phyloP scores from a whole-genome alignment of 176 grass and related monocot species.

The Ensete glaucum region DNA sequence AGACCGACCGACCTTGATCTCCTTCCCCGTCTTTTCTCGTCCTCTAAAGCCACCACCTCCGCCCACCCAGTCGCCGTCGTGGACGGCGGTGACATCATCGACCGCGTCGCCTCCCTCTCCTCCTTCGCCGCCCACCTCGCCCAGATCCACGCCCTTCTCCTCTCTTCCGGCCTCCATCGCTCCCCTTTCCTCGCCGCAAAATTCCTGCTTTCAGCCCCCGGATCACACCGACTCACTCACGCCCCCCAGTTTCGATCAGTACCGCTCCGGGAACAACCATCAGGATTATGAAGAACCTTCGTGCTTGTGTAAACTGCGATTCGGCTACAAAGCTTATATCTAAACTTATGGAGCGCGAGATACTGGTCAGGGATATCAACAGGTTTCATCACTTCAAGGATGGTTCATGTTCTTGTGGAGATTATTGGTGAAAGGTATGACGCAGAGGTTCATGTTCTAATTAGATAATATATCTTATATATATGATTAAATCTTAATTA shows the following conservation, averaged over 20 bases:
- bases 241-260: conserved; percentile 3
- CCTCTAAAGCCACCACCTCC: conserved; percentile 5
- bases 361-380: conserved; percentile 15
- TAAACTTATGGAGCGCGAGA: conserved; percentile 12
- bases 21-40: neutral
- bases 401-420: conserved; percentile 16
- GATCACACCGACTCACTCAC: neutral
- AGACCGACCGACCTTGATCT: conserved; percentile 7
- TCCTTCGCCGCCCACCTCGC: conserved; percentile 3
- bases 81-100: conserved; percentile 5
- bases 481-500: no score
- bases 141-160: conserved; percentile 9
- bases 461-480: no score
- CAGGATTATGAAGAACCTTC: conserved; percentile 21
- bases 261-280: conserved; percentile 18
- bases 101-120: conserved; percentile 21
- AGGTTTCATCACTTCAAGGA: conserved; percentile 19
- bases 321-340: conserved; percentile 19
- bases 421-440: conserved; percentile 19
- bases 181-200: conserved; percentile 12
- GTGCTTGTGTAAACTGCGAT: conserved; percentile 21
- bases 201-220: neutral
- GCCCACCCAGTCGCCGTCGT: neutral
- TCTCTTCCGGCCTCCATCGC: conserved; percentile 27
- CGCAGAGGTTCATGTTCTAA: no score